A percentile compares a stretch with the other conserved stretches of the same genome.
Evolutionary conservation across 2,329 filamentous ascomycete species (phyloP).

Genomic region (Furcasterigmium sp.): DNA sequence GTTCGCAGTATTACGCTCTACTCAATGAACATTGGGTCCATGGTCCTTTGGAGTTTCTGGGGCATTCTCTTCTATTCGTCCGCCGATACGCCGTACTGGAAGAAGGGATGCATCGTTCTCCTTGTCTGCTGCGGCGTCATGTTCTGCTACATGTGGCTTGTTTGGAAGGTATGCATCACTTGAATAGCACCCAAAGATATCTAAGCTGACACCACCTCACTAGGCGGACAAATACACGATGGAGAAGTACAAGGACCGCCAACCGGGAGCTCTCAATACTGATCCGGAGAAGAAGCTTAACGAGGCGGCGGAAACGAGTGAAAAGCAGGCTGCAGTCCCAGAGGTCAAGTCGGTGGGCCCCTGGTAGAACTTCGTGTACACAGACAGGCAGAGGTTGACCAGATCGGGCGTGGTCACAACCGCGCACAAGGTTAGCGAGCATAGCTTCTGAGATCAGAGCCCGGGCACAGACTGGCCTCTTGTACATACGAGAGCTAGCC

Average conservation of each 20-base stretch:
- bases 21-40: constrained; percentile 29
- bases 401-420: too few relatives aligned
- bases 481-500: too few relatives aligned
- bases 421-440: too few relatives aligned
- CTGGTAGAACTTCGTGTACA: too few relatives aligned
- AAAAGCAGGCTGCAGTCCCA: too few relatives aligned
- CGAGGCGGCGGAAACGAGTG: background rate
- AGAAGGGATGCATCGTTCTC: constrained; percentile 29
- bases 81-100: constrained; percentile 27
- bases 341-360: too few relatives aligned
- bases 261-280: background rate
- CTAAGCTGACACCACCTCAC: background rate
- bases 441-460: too few relatives aligned
- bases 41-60: constrained; percentile 33
- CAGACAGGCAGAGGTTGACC: too few relatives aligned
- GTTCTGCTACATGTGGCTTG: constrained; percentile 8
- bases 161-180: constrained; percentile 6
- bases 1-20: constrained; percentile 28
- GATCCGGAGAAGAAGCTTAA: background rate
- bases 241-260: background rate
- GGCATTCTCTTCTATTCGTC: constrained; percentile 28
- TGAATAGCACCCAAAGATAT: too few relatives aligned
- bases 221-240: background rate
- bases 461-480: too few relatives aligned
- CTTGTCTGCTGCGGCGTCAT: constrained; percentile 14